Percentiles rank a stretch among this genome's conserved stretches.
Conservation (phyloP, 345 rosid species). For the Punica granatum region DNA sequence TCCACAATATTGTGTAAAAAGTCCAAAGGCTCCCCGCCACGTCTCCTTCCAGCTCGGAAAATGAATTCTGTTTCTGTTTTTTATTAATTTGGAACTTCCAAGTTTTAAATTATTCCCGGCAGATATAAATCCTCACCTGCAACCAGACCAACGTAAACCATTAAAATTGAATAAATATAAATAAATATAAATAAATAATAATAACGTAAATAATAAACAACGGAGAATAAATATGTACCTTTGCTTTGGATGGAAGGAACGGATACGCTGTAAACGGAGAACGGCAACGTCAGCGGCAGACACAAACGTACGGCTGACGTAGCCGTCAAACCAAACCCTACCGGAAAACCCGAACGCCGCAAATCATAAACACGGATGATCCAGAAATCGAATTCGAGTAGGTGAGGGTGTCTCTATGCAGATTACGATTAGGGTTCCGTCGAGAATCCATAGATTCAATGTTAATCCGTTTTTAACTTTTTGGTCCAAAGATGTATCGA, state of each 20-base stretch:
- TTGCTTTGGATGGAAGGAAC: neutral
- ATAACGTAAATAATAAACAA: neutral
- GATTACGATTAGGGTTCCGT: neutral
- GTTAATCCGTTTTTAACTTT: neutral
- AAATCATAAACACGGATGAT: neutral
- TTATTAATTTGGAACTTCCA: too few relatives aligned
- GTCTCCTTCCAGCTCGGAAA: neutral
- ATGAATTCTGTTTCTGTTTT: too few relatives aligned
- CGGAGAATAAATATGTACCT: neutral
- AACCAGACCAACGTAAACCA: neutral
- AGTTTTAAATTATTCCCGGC: neutral
- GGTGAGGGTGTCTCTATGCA: neutral
- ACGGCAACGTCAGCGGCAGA: neutral
- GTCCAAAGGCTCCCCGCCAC: neutral
- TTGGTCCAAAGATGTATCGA: neutral
- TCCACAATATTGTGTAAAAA: too few relatives aligned
- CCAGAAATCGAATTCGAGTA: neutral
- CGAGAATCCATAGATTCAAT: neutral
- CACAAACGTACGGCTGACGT: neutral
- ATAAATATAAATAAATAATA: neutral
- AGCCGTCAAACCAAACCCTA: neutral
- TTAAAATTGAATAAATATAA: neutral
- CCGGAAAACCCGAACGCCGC: neutral
- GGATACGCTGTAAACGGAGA: neutral
- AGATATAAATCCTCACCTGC: neutral